A percentile compares a stretch with the other conserved stretches of the same genome.
phyloP scores from a whole-genome alignment of 345 rosid species.

The Gossypioides kirkii region DNA sequence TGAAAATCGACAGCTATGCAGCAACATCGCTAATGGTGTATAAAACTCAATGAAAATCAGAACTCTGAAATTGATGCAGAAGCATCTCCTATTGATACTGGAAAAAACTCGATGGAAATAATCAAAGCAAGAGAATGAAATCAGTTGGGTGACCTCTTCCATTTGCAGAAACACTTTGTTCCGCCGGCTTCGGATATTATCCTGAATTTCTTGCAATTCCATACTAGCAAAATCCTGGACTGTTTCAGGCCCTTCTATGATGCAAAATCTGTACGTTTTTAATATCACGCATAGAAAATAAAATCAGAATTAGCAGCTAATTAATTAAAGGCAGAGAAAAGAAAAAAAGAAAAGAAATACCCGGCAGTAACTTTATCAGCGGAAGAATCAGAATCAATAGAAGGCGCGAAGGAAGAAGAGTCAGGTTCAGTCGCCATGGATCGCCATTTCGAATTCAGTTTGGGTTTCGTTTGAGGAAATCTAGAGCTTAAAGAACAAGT shows the following conservation, averaged over 20 bases:
- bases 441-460: conserved; percentile 43
- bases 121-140: neutral
- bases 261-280: conserved; percentile 69
- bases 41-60: no score
- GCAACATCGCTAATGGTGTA: no score
- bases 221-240: conserved; percentile 88
- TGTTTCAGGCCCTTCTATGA: conserved; percentile 97
- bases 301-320: neutral
- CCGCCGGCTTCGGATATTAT: conserved; percentile 81
- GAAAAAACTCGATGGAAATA: neutral
- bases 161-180: conserved; percentile 92
- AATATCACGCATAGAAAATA: neutral
- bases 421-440: conserved; percentile 51
- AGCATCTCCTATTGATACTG: neutral
- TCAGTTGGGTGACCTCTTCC: conserved; percentile 62
- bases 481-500: conserved; percentile 14
- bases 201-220: conserved; percentile 88
- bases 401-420: conserved; percentile 37
- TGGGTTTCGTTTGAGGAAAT: conserved; percentile 18
- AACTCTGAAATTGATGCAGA: neutral
- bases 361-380: conserved; percentile 51
- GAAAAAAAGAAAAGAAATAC: conserved; percentile 17
- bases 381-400: conserved; percentile 59
- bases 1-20: neutral
- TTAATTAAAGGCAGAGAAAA: neutral